phyloP scores from a whole-genome alignment of 148 eudicot genomes.

The Silene uniflora region DNA sequence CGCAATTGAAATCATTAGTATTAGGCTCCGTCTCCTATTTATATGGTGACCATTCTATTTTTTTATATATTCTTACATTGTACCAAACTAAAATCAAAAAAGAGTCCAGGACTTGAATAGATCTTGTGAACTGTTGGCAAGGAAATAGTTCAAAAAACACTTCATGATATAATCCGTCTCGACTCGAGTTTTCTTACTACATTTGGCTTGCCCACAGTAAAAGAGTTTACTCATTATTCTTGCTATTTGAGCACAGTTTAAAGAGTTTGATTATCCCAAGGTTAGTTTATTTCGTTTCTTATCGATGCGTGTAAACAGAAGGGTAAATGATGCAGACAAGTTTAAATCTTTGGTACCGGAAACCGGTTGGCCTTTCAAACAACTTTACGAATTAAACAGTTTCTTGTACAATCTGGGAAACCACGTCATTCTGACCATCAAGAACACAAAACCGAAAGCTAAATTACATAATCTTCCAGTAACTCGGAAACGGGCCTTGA shows the following conservation, averaged over 20 bases:
- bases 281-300: background rate
- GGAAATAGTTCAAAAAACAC: constrained; percentile 10
- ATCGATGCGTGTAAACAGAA: background rate
- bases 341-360: background rate
- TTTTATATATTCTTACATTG: no score
- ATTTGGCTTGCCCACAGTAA: background rate
- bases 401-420: no score
- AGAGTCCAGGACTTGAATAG: background rate
- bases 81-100: background rate
- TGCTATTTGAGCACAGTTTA: constrained; percentile 12
- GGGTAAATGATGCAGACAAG: background rate
- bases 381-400: no score
- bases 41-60: no score
- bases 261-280: background rate
- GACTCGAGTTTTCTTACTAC: background rate
- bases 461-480: no score
- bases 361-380: background rate
- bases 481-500: no score
- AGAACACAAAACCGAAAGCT: background rate
- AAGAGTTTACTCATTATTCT: constrained; percentile 14
- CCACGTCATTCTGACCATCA: no score
- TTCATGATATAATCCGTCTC: background rate
- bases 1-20: no score
- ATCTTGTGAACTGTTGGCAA: constrained; percentile 19
- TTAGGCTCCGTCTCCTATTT: no score